phyloP scores from a whole-genome alignment of 139 green algal species.

The Closterium sp. region DNA sequence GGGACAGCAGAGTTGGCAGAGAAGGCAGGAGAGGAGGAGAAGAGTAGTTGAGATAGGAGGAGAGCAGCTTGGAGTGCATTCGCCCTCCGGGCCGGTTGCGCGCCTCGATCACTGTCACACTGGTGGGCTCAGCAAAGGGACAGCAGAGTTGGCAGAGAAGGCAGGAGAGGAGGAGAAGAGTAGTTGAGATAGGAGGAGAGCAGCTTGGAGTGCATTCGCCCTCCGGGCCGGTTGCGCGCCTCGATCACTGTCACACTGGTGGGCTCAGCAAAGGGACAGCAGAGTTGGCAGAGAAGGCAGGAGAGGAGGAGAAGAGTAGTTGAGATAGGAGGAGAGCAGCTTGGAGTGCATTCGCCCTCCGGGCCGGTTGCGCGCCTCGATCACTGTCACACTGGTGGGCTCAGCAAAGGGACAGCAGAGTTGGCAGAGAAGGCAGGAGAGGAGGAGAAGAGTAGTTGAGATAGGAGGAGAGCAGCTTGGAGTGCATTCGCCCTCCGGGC shows the following conservation, averaged over 20 bases:
- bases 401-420: no score
- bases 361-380: conserved; percentile 40
- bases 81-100: conserved; percentile 66
- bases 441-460: neutral
- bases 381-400: conserved; percentile 65
- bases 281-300: neutral
- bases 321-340: conserved; percentile 12
- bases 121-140: neutral
- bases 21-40: neutral
- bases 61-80: conserved; percentile 68
- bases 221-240: conserved; percentile 60
- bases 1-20: no score
- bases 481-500: conserved; percentile 81
- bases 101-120: conserved; percentile 70
- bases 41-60: neutral
- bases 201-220: conserved; percentile 74
- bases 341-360: conserved; percentile 81
- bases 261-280: neutral
- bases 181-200: neutral
- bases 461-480: conserved; percentile 49
- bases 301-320: neutral
- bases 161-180: neutral
- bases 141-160: no score
- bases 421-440: neutral
- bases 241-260: conserved; percentile 70